Conservation (phyloP, 345 rosid genomes). For the Lepidium sativum region DNA sequence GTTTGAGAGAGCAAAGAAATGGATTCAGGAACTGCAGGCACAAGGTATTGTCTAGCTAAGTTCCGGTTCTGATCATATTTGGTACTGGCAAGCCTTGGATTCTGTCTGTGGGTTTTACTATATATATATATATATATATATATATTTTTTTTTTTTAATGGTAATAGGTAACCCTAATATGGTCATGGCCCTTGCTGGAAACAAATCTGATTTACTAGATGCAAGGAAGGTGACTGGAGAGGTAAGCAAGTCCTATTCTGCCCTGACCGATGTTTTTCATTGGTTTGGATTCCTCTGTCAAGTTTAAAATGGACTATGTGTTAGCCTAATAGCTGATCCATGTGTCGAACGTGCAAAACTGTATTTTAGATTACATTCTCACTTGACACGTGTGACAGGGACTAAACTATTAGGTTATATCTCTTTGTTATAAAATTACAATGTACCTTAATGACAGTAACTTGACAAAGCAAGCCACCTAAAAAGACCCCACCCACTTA, state of each 20-base stretch:
- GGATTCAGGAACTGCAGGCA: constrained; percentile 95
- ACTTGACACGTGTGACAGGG: neutral
- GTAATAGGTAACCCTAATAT: constrained; percentile 70
- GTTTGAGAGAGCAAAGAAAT: constrained; percentile 91
- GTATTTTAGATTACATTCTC: neutral
- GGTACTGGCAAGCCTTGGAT: neutral
- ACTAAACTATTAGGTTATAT: neutral
- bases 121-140: too few species aligned
- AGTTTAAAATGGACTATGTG: neutral
- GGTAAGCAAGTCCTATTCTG: constrained; percentile 37
- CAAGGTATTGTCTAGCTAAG: constrained; percentile 53
- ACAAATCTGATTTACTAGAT: constrained; percentile 37
- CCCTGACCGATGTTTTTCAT: neutral
- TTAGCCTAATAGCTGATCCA: neutral
- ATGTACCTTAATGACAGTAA: constrained; percentile 1
- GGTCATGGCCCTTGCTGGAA: constrained; percentile 95
- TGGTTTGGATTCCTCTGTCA: neutral
- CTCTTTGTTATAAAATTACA: neutral
- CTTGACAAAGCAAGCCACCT: constrained; percentile 7
- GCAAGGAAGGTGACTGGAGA: constrained; percentile 58
- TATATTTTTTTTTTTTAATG: too few species aligned
- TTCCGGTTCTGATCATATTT: neutral
- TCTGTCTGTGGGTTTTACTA: neutral
- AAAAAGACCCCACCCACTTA: neutral
- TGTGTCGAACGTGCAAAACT: neutral